Evolutionary conservation across 2,329 filamentous ascomycete genomes (phyloP).

Genomic region (Fusarium sp.): DNA sequence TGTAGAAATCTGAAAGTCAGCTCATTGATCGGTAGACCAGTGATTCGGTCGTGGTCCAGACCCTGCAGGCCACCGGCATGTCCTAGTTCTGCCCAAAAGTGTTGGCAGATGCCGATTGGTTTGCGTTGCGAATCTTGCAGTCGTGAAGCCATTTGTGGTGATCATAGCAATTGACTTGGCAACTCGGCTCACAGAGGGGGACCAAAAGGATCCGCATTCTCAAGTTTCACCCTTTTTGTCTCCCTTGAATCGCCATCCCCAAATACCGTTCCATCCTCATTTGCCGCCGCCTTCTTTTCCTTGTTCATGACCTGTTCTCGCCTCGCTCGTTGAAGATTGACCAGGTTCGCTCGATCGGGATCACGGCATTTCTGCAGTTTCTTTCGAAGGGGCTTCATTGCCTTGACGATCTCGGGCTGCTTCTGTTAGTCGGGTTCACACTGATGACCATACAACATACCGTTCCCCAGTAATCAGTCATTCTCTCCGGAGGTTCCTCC

Average conservation of each 20-base stretch:
- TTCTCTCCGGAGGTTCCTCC: constrained; percentile 69
- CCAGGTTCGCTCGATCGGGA: constrained; percentile 80
- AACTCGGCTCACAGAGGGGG: constrained; percentile 56
- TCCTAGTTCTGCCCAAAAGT: constrained; percentile 12
- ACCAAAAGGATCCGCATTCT: constrained; percentile 65
- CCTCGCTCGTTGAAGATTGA: constrained; percentile 76
- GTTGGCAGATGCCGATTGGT: constrained; percentile 33
- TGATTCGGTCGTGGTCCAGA: constrained; percentile 22
- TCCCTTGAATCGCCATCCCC: constrained; percentile 58
- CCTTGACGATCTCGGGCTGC: constrained; percentile 60
- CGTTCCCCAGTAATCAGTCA: constrained; percentile 68
- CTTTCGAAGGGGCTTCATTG: constrained; percentile 71
- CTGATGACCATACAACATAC: constrained; percentile 54
- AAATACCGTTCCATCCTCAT: constrained; percentile 64
- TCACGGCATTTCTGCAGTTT: constrained; percentile 83
- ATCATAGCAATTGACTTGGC: constrained; percentile 22
- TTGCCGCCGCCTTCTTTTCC: constrained; percentile 59
- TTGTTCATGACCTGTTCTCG: constrained; percentile 66
- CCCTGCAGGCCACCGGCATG: not conserved
- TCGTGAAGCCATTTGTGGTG: not conserved
- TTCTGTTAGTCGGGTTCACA: constrained; percentile 34
- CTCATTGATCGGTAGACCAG: constrained; percentile 33
- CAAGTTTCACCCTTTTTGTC: constrained; percentile 63
- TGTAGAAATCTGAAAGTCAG: constrained; percentile 25
- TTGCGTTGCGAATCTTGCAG: not conserved